Base-by-base conservation (phyloP, 768 basidiomycete genomes). In the Fomitopsis serialis region DNA sequence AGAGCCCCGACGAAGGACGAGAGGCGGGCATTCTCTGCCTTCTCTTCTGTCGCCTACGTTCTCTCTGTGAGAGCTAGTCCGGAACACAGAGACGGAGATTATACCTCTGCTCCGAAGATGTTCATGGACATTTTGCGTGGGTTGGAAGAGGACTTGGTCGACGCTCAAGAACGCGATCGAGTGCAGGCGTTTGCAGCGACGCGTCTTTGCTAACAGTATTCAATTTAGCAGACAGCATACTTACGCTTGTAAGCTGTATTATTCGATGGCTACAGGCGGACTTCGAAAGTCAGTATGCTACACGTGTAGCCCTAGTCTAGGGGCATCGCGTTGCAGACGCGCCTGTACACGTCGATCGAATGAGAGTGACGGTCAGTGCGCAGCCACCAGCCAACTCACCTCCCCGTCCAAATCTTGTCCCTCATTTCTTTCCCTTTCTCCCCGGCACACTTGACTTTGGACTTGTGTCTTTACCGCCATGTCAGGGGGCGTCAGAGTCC, bases 1-100 rank as follows among this genome's bases (percentile, higher is more conserved):
- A 97, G 84, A 6, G 97, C 96, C 32, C 97, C 97, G 51, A 99
- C 91, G 70, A 99, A 99, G 2, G 93, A 96, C 3, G 94, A 94
- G 60, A 99, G 85, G 71, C 96, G 92, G 68, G 96, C 96, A 78
- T 94, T 92, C 75, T 98, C 95, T 19, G 93, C 94, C 68, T 93
- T 90, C 74, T 98, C 96, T 74, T 98, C 88, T 7, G 87, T 89
- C 35, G 89, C 88, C 87, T 89, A 60, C 17, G 40, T 19, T 5
- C n/a, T n/a, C n/a, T n/a, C 23, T 49, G 19, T 24, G 35, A 34
- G 34, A 25, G 24, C 25, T 29, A 40, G 35, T 23, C 27, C 5
- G 9, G 21, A 21, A 13, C 1, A 3, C 2, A 5, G 3, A 1
- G n/a, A 21, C 24, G 37, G 1, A n/a, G 24, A 27, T n/a, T 55